Evolutionary conservation across 208 protist species (phyloP).

Genomic region (Trypanosoma mega): DNA sequence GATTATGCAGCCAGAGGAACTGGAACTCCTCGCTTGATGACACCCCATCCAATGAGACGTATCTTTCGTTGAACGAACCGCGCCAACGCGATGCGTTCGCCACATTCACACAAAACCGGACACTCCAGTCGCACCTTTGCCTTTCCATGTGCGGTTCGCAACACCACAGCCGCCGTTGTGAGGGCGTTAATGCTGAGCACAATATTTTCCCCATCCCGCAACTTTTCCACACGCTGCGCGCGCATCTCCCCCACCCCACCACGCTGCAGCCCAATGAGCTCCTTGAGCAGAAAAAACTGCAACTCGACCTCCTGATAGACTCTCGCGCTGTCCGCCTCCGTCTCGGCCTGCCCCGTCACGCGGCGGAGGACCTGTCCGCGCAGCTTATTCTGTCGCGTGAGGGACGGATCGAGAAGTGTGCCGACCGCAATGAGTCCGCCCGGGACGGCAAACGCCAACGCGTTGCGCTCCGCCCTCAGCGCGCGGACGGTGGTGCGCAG

Average conservation of each 20-base stretch:
- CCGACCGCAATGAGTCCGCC: constrained; percentile 99
- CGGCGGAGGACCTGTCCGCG: constrained; percentile 94
- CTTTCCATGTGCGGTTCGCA: constrained; percentile 86
- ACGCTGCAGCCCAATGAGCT: constrained; percentile 82
- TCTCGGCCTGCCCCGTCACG: constrained; percentile 5
- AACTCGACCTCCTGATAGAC: constrained; percentile 95
- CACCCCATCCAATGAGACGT: constrained; percentile 91
- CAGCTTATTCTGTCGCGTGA: constrained; percentile 97
- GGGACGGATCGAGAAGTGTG: constrained; percentile 98
- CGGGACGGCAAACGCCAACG: constrained; percentile 98
- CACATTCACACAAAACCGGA: constrained; percentile 94
- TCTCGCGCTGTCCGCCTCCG: constrained; percentile 3
- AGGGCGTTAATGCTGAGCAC: constrained; percentile 98
- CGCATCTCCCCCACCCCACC: background rate
- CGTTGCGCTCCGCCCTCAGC: constrained; percentile 97
- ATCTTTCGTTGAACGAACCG: constrained; percentile 93
- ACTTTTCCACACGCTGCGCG: constrained; percentile 59
- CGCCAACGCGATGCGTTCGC: constrained; percentile 94
- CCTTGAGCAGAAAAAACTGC: constrained; percentile 93
- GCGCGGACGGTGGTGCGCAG: constrained; percentile 94
- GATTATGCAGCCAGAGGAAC: background rate
- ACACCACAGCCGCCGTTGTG: constrained; percentile 90
- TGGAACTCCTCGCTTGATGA: constrained; percentile 30
- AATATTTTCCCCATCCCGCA: constrained; percentile 92
- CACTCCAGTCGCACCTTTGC: constrained; percentile 90